Evolutionary conservation across 495 filamentous ascomycete species (phyloP), one percentile per base, ranked within the genome.

Genomic region (Pseudotulostoma volvatum): DNA sequence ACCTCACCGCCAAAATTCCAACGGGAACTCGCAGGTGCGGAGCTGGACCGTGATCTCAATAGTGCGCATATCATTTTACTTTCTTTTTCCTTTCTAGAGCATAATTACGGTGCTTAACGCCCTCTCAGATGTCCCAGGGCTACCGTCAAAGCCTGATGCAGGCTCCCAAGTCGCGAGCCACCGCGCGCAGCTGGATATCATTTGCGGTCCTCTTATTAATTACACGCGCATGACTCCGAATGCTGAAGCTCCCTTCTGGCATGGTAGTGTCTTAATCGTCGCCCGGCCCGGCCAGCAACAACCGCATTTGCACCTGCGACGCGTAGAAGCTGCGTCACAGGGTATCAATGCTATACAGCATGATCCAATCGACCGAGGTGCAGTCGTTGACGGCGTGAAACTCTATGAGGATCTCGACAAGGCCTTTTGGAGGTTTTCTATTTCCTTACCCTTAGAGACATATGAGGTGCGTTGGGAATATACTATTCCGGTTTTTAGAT

Each of bases 151-250:
- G n/a, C n/a, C n/a, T n/a, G 23, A 28, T 28, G 23, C 11, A 28
- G 23, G 23, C 23, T 2, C 38, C 17, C 21, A 40, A 9, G 40
- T 28, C 3, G 4, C 47, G n/a, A n/a, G n/a, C n/a, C n/a, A n/a
- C 8, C 43, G 47, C 17, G 59, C 69, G 37, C 65, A 59, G 35
- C 56, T 74, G 38, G 70, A 86, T 41, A 65, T 93, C 14, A 63
- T 81, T 23, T 82, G 77, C 47, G 86, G 86, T 9, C 86, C 86
- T 7, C 56, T 93, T 40, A 57, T 94, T 48, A 93, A 93, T 56
- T 84, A 88, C 54, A 73, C 77, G 44, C 75, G 77, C 50, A 90
- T 86, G 81, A 76, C 77, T 56, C 68, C 70, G 31, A 63, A 60
- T 36, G 48, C 53, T n/a, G 45, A 56, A 8, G 50, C 54, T 7